A percentile compares a stretch with the other conserved stretches of the same genome.
These are phyloP conservation scores for Cladosporium colombiae DNA, from an alignment of 2,329 filamentous ascomycete species.

Conservation along the genomic window DNA sequence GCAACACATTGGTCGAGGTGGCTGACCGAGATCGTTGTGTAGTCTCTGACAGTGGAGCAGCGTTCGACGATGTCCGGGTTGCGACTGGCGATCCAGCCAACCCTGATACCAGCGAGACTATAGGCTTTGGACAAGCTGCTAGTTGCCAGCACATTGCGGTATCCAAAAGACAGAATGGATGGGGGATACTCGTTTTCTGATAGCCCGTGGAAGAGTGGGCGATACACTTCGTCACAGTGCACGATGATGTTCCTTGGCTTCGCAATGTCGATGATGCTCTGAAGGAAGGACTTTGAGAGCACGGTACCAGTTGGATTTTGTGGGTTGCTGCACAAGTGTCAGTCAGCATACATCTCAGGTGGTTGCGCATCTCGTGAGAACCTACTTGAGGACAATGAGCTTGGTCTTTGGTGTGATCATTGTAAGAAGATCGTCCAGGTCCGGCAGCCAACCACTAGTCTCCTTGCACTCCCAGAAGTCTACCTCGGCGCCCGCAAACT, in stretches of 20 bases:
- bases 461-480: conserved; percentile 64
- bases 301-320: conserved; percentile 79
- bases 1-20: conserved; percentile 78
- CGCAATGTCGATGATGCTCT: conserved; percentile 65
- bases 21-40: conserved; percentile 83
- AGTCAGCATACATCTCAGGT: neutral
- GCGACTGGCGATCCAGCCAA: conserved; percentile 73
- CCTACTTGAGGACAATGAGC: conserved; percentile 60
- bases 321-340: conserved; percentile 55
- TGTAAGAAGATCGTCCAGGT: conserved; percentile 64
- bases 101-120: conserved; percentile 74
- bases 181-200: conserved; percentile 56
- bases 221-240: conserved; percentile 78
- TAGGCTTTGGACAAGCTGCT: conserved; percentile 87
- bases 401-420: conserved; percentile 71
- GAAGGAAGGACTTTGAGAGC: conserved; percentile 62
- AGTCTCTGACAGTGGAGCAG: conserved; percentile 66
- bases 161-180: conserved; percentile 70
- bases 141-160: conserved; percentile 69
- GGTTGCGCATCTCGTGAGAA: neutral
- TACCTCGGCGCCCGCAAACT: conserved; percentile 73
- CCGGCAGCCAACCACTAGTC: conserved; percentile 61
- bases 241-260: conserved; percentile 64
- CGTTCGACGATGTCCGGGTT: conserved; percentile 54
- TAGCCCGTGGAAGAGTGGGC: conserved; percentile 71